Evolutionary conservation across 192 early-diverging fungal genomes (phyloP).

Genomic region (Mortierella hygrophila): DNA sequence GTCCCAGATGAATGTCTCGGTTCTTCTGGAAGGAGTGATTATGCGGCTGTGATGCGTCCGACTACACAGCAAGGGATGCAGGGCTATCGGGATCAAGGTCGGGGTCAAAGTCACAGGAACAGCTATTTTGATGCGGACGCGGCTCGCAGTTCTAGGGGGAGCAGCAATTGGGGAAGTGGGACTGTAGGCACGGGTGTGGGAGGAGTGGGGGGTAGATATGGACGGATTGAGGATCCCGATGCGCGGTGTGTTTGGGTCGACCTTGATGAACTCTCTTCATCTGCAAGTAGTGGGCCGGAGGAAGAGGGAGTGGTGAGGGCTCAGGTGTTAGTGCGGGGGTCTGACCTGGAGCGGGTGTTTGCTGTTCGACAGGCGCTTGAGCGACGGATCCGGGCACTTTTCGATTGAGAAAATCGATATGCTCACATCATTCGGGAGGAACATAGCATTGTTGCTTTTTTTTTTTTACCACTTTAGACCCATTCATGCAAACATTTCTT

Average conservation of each 20-base stretch:
- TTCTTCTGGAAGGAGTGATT: not conserved
- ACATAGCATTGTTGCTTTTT: not conserved
- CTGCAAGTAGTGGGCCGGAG: not conserved
- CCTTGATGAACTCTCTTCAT: not conserved
- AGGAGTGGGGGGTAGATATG: not conserved
- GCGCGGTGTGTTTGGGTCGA: conserved; percentile 14
- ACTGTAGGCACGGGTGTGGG: not conserved
- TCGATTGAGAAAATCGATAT: conserved; percentile 10
- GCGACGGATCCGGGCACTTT: conserved; percentile 19
- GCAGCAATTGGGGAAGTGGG: not conserved
- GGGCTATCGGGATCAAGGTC: not conserved
- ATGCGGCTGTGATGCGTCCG: not conserved
- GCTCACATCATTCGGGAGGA: not conserved
- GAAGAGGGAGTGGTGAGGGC: not conserved
- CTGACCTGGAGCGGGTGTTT: conserved; percentile 5
- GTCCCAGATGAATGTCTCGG: not conserved
- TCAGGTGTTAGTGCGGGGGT: conserved; percentile 8
- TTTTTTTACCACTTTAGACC: conserved; percentile 12
- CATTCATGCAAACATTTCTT: too few species aligned
- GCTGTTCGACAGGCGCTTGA: conserved; percentile 21
- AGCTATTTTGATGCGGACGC: not conserved
- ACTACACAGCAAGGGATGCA: not conserved
- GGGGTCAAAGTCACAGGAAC: not conserved
- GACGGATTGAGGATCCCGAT: conserved; percentile 1
- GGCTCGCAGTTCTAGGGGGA: not conserved